Evolutionary conservation across 2,329 filamentous ascomycete genomes (phyloP).

Genomic region (Nemania serpens): DNA sequence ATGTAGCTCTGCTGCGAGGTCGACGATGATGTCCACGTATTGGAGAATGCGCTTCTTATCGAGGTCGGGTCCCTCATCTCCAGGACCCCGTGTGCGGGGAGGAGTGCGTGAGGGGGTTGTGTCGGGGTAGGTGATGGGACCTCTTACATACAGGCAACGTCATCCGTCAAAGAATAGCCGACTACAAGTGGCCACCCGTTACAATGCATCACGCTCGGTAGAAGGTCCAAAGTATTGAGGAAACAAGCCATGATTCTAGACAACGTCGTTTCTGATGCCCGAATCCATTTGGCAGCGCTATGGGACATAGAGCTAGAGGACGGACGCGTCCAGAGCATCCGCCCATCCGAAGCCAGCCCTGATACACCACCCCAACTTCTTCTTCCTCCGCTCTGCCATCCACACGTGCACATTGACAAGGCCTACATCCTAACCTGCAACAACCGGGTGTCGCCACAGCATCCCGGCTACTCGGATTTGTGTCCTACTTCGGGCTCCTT

Average conservation of each 20-base stretch:
- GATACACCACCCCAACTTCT: conserved; percentile 37
- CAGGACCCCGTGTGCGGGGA: no score
- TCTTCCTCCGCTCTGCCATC: conserved; percentile 63
- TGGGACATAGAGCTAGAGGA: conserved; percentile 27
- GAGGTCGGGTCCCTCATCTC: no score
- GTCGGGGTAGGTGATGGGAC: no score
- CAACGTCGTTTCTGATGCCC: conserved; percentile 26
- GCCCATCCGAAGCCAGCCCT: conserved; percentile 22
- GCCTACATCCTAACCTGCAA: conserved; percentile 59
- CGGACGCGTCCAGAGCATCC: conserved; percentile 28
- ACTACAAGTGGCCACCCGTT: no score
- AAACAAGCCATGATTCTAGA: conserved; percentile 14
- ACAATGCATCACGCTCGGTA: not conserved
- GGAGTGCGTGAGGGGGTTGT: no score
- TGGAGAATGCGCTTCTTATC: no score
- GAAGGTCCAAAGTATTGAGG: not conserved
- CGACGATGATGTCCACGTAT: no score
- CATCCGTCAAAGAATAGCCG: no score
- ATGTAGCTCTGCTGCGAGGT: no score
- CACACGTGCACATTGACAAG: conserved; percentile 75
- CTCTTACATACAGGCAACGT: no score
- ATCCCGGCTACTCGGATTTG: conserved; percentile 63
- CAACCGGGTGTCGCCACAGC: conserved; percentile 31
- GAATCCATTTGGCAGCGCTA: not conserved
- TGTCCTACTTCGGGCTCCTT: conserved; percentile 66